Base-by-base conservation (phyloP, 768 basidiomycete genomes). In the Rhizopogon rudus region DNA sequence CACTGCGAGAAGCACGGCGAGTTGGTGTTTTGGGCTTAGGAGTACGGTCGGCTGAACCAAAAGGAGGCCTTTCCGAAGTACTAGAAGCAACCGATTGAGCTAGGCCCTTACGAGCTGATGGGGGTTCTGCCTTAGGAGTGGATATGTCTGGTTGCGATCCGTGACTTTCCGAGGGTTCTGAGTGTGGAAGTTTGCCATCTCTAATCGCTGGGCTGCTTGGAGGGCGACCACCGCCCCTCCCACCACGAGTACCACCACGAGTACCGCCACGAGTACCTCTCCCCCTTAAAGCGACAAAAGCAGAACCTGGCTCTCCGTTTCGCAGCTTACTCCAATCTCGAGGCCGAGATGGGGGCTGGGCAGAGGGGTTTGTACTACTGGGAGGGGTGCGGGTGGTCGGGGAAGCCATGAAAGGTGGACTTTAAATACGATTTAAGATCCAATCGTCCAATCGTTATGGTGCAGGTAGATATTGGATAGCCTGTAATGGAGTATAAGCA, bases 251-350 rank as follows among this genome's bases (percentile, higher is more conserved):
- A 3, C 65, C 61, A 54, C 56, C 65, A 33, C 48, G 45, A 54
- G 63, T 29, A 41, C 57, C 56, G 35, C 74, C 71, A 53, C 76
- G 71, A 25, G 74, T 65, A 51, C 72, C 68, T 58, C 75, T 68
- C 53, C 65, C 63, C 43, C 68, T 74, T 31, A 75, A 64, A 44
- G 78, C 78, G 61, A 70, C 75, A 59, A 80, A 80, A 35, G 79
- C 73, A 35, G 77, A 72, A 6, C 76, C 78, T 49, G 75, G 71
- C 44, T 82, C 82, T 48, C 71, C 73, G n/a, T 69, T 62, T 48
- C 72, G 66, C 42, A 54, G 28, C 50, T 7, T 72, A 42, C 63
- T 67, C 81, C 82, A 81, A 57, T 77, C 75, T 52, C 72, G 67
- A 35, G 63, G 60, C 44, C 71, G 70, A 56, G 75, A 67, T 52